Base-by-base conservation (phyloP, 2,329 filamentous ascomycete species). In the Exophiala alcalophila region DNA sequence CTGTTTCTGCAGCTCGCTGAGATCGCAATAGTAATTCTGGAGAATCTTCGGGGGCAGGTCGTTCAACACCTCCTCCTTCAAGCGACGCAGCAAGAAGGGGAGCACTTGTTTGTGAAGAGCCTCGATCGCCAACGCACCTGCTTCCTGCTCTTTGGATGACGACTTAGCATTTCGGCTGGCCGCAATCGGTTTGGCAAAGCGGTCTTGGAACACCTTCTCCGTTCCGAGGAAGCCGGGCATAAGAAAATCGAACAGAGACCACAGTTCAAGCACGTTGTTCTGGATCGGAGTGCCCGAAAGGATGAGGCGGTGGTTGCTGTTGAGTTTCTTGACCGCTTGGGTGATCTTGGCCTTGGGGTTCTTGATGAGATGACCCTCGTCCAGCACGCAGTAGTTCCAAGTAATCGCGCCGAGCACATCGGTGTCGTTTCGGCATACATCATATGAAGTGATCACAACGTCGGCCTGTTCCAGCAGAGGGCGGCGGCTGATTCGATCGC, bases 1-100 rank as follows among this genome's bases (percentile, higher is more conserved):
- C 63, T 87, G 94, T 70, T 84, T 86, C 65, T 98, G 92, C 37
- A 98, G 71, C 43, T 98, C 92, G 58, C 88, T 95, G 12, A 95
- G 81, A 60, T 98, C 92, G 65, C 92, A 98, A 69, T 98, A 98
- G 70, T 98, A 98, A 65, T 98, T 98, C 63, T 98, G 92, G 37
- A 98, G 71, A 58, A 98, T 98, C 80, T 98, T 98, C 5, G 92
- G 92, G 2, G 92, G 92, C 6, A 98, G 73, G 59, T 98, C 92
- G 56, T 98, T 86, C 47, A 98, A 74, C 12, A 98, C 92, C 64
- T 98, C 92, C 67, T 98, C 92, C 68, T 98, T 98, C 56, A 98
- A 77, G 57, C 92, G 90, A 48, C 92, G 87, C 26, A 98, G 78
- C 49, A 98, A 73, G 81, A 98, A 98, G 1, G 92, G 92, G 23